Base-by-base conservation (phyloP, 495 filamentous ascomycete genomes). In the Neurospora sp. region DNA sequence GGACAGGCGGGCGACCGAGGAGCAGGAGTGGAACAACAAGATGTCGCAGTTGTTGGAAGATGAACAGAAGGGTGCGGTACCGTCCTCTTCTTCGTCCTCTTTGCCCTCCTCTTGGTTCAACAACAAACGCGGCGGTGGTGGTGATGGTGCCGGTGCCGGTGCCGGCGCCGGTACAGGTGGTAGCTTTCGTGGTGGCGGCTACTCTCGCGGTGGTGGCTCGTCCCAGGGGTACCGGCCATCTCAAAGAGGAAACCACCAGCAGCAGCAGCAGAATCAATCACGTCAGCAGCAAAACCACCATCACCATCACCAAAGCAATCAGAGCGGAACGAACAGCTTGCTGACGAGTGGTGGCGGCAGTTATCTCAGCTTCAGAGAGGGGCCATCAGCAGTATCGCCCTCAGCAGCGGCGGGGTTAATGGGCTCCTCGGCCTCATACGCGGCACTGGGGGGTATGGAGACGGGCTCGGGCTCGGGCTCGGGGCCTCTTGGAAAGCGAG, bases 1-100 rank as follows among this genome's bases (percentile, higher is more conserved):
- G 14, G 83, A 87, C 62, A 85, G 84, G 71, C 85, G 87, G 10
- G 85, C 87, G 38, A 83, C 82, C 10, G 86, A 91, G 31, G 79
- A 84, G 54, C 78, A 81, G 18, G 86, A 84, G 54, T 84, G 84
- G 81, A 79, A 84, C 23, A 78, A 79, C 18, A 78, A 83, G 14
- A 79, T 90, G 35, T 85, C 89, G 31, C 79, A 78, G 73, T 79
- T 87, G 5, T 76, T 85, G 38, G 82, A 85, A 70, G 79, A 80
- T 54, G 79, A 84, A 73, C 76, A 81, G 72, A 86, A 85, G 76
- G 82, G 83, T 39, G 79, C 46, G 76, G 27, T 72, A 5, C 37
- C 54, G 54, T 62, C 70, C 71, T 70, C 66, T 40, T 35, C 35
- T 38, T 38, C 37, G 70, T 70, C 71, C 49, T 31, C 39, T 49